Conservation (phyloP, 805 yeast genomes). For the Yamadazyma sp. region DNA sequence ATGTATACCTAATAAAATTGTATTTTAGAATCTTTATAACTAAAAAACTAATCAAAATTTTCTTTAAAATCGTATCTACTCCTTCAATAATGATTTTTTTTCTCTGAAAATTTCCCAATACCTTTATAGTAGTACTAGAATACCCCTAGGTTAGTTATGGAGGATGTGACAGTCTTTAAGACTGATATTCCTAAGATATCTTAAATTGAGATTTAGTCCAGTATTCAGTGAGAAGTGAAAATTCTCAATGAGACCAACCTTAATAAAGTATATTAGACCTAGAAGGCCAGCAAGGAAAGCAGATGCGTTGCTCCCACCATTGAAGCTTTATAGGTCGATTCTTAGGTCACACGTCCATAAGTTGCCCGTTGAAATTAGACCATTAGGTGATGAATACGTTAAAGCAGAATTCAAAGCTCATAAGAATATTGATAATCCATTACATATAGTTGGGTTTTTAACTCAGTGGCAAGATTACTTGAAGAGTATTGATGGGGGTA, state of each 20-base stretch:
- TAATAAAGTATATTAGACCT: constrained; percentile 33
- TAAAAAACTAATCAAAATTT: too few species aligned
- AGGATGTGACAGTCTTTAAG: too few species aligned
- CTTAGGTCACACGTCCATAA: constrained; percentile 68
- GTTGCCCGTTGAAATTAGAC: constrained; percentile 67
- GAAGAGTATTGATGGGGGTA: constrained; percentile 48
- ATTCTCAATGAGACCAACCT: constrained; percentile 34
- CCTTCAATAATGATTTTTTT: too few species aligned
- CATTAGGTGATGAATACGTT: constrained; percentile 87
- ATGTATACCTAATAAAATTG: constrained; percentile 13
- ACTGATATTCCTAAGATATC: too few species aligned
- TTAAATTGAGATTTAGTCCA: too few species aligned
- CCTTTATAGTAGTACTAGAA: too few species aligned
- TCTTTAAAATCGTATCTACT: too few species aligned
- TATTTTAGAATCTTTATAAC: too few species aligned
- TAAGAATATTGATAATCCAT: constrained; percentile 76
- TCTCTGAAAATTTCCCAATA: too few species aligned
- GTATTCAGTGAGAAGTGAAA: background rate
- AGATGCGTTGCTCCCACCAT: constrained; percentile 71
- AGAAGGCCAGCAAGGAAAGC: constrained; percentile 39
- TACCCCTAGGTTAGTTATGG: too few species aligned
- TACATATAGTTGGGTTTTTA: constrained; percentile 89
- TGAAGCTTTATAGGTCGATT: constrained; percentile 72
- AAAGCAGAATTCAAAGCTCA: constrained; percentile 88
- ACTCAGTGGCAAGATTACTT: constrained; percentile 92